These are phyloP conservation scores for Mucor irregularis DNA, from an alignment of 371 early-diverging fungal genomes.

Conservation along the genomic window DNA sequence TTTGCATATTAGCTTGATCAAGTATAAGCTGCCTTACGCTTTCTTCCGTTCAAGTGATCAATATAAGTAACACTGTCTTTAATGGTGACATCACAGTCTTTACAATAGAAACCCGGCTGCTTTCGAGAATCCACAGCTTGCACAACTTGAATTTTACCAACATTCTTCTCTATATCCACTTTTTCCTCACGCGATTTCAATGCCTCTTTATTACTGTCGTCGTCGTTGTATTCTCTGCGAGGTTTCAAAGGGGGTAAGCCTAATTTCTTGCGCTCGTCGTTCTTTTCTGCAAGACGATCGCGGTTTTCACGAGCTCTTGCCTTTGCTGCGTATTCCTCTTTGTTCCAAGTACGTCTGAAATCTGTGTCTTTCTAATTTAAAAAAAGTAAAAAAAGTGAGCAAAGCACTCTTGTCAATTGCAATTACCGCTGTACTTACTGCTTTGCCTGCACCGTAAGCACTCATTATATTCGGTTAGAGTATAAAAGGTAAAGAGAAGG, in stretches of 20 bases:
- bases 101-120: slow-evolving; percentile 92
- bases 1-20: no score
- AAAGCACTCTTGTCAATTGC: not conserved
- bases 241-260: slow-evolving; percentile 39
- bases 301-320: slow-evolving; percentile 51
- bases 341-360: slow-evolving; percentile 70
- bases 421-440: slow-evolving; percentile 20
- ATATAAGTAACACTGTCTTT: slow-evolving; percentile 86
- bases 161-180: slow-evolving; percentile 68
- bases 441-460: slow-evolving; percentile 33
- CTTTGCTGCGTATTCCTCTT: slow-evolving; percentile 56
- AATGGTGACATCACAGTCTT: slow-evolving; percentile 81
- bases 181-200: slow-evolving; percentile 50
- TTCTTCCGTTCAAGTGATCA: slow-evolving; percentile 90
- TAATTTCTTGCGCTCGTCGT: slow-evolving; percentile 40
- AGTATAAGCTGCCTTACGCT: no score
- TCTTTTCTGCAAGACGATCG: slow-evolving; percentile 37
- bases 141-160: slow-evolving; percentile 86
- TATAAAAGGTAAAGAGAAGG: not conserved
- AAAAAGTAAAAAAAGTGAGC: not conserved
- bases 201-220: slow-evolving; percentile 31
- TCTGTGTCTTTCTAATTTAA: slow-evolving; percentile 43
- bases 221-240: slow-evolving; percentile 28
- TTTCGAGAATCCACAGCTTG: slow-evolving; percentile 54
- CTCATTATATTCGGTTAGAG: slow-evolving; percentile 10